Evolutionary conservation across 805 yeast species (phyloP), one percentile per base, ranked within the genome.

Genomic region (Lipomyces mesembrius): DNA sequence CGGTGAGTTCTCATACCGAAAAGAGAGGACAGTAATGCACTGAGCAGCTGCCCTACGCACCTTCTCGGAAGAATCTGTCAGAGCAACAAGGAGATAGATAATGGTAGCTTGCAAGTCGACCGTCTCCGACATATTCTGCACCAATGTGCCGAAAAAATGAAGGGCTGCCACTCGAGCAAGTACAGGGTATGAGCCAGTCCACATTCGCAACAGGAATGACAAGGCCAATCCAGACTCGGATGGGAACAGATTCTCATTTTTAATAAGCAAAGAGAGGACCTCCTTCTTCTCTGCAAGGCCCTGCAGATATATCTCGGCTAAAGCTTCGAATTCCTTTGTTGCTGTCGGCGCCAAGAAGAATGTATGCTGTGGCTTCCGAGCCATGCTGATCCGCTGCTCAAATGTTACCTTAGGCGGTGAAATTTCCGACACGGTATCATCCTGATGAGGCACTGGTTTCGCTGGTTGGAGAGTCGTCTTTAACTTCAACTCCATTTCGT

Each of bases 91-190:
- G 0, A 79, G 63, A 20, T 70, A 60, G 0, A 80, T 78, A 8
- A 81, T 66, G 46, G 77, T 46, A 6, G 73, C 77, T 65, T 81
- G 83, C 60, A 63, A 76, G 65, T 81, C 82, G 4, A 56, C 51
- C 20, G 71, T 51, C 3, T 71, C 74, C 25, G 73, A 72, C 20
- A 64, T 34, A 25, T 20, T 66, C 63, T 20, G 71, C 37, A 46
- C 64, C 25, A 14, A 63, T 57, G 35, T 59, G 49, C 59, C 43
- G 43, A 77, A 72, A 11, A 70, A 53, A 25, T 72, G 66, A 20
- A 80, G 63, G 0, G 83, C 80, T 34, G 73, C 70, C 2, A 68
- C 73, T 34, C 83, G 72, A n/a, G 78, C 77, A n/a, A 79, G 66
- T 6, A 72, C 72, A 5, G 82, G 79, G 62, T 74, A 75, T 1